Conservation (phyloP, 2,329 filamentous ascomycete species). For the Boeremia exigua region DNA sequence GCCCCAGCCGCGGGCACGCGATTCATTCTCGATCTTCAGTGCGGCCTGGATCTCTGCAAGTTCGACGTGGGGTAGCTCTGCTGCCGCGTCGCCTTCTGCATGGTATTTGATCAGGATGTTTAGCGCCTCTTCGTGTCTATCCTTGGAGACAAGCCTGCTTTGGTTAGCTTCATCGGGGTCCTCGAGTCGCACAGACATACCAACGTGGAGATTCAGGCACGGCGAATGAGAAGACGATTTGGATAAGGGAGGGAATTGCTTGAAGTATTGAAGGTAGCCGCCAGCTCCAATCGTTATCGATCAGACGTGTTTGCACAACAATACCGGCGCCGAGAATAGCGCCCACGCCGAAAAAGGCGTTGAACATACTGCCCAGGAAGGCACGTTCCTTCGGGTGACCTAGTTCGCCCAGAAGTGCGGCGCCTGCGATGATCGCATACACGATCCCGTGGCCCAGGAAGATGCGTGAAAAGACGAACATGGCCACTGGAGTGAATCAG, state of each 20-base stretch:
- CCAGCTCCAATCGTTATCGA: slow-evolving; percentile 70
- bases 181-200: too few species aligned
- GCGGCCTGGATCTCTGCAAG: slow-evolving; percentile 71
- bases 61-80: slow-evolving; percentile 67
- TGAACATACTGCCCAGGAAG: slow-evolving; percentile 70
- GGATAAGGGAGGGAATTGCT: slow-evolving; percentile 65
- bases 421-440: slow-evolving; percentile 68
- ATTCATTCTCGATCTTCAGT: slow-evolving; percentile 63
- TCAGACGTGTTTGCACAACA: slow-evolving; percentile 66
- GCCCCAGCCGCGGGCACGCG: slow-evolving; percentile 59
- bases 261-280: slow-evolving; percentile 70
- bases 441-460: slow-evolving; percentile 72
- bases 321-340: slow-evolving; percentile 64
- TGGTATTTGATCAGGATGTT: slow-evolving; percentile 69
- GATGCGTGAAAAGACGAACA: slow-evolving; percentile 67
- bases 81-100: slow-evolving; percentile 62
- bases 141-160: slow-evolving; percentile 64
- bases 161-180: not conserved
- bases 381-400: slow-evolving; percentile 72
- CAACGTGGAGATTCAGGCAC: slow-evolving; percentile 70
- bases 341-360: slow-evolving; percentile 70
- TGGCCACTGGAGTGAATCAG: slow-evolving; percentile 29
- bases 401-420: slow-evolving; percentile 69
- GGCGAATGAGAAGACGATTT: slow-evolving; percentile 66
- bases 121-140: slow-evolving; percentile 67